A percentile compares a stretch with the other conserved stretches of the same genome.
These are phyloP conservation scores for Friedmanniomyces simplex DNA, from an alignment of 495 filamentous ascomycete genomes.

Conservation along the genomic window DNA sequence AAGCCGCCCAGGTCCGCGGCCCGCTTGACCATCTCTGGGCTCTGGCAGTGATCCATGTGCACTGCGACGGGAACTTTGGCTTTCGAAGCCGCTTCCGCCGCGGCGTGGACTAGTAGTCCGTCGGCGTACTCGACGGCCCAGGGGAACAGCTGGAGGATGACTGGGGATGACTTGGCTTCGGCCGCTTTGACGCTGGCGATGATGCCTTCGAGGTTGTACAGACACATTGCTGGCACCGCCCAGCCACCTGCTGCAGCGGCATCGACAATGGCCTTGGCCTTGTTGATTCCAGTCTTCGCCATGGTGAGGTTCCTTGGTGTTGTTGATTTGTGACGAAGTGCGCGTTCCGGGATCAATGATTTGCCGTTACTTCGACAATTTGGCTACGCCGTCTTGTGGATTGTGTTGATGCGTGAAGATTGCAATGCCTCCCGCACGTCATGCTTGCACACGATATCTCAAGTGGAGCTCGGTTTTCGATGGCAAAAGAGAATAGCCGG, in stretches of 20 bases:
- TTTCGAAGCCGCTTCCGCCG: constrained; percentile 49
- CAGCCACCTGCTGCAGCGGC: constrained; percentile 3
- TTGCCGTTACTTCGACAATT: no score
- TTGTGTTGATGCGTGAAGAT: no score
- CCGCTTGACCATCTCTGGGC: constrained; percentile 22
- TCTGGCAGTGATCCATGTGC: constrained; percentile 29
- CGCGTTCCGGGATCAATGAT: no score
- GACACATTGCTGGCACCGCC: not conserved
- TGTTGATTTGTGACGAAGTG: not conserved
- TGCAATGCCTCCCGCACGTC: not conserved
- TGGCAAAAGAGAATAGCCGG: not conserved
- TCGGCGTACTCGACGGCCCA: constrained; percentile 69
- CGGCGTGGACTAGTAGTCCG: constrained; percentile 49
- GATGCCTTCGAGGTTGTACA: constrained; percentile 78
- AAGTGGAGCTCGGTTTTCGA: not conserved
- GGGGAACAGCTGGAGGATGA: constrained; percentile 79
- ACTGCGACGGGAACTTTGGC: constrained; percentile 37
- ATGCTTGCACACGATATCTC: no score
- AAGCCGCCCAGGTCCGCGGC: constrained; percentile 4
- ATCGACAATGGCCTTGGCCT: not conserved
- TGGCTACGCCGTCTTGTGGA: no score
- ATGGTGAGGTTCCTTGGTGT: not conserved
- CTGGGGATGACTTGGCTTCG: constrained; percentile 59
- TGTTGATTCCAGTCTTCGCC: not conserved
- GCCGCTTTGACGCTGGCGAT: constrained; percentile 69